These are phyloP conservation scores for Musa schizocarpa DNA, from an alignment of 176 grass and related monocot genomes.

Conservation along the genomic window DNA sequence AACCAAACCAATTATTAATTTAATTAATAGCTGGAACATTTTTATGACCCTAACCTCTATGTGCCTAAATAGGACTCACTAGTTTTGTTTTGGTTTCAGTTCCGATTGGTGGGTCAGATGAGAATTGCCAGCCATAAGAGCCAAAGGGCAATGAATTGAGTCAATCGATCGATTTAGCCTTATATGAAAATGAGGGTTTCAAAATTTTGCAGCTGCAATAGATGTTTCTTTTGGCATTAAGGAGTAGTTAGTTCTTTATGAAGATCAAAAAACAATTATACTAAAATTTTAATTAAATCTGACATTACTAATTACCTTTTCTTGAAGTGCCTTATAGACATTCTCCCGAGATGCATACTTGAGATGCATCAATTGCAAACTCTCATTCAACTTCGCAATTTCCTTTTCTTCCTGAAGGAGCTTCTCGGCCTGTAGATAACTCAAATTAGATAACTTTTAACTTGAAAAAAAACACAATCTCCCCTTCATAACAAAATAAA, in stretches of 20 bases:
- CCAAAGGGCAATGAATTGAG: background rate
- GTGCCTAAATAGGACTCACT: no score
- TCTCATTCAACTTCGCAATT: constrained; percentile 45
- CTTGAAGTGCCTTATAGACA: constrained; percentile 56
- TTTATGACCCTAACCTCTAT: no score
- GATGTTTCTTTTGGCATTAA: background rate
- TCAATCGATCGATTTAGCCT: background rate
- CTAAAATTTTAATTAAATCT: background rate
- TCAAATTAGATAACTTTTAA: background rate
- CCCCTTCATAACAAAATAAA: background rate
- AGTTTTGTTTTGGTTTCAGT: no score
- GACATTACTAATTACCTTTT: constrained; percentile 41
- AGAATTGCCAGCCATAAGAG: background rate
- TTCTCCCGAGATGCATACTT: constrained; percentile 73
- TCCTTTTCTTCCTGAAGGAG: constrained; percentile 63
- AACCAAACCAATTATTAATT: no score
- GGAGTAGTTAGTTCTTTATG: background rate
- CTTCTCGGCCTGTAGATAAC: constrained; percentile 50
- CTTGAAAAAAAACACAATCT: background rate
- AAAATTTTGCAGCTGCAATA: background rate
- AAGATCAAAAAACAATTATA: background rate
- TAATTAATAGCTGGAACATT: no score
- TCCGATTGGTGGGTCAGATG: no score
- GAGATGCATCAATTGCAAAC: constrained; percentile 58
- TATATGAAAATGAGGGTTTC: background rate